Percentiles rank a stretch among this genome's conserved stretches.
phyloP scores from a whole-genome alignment of 306 rosid species.

The Sicyos baderoa region DNA sequence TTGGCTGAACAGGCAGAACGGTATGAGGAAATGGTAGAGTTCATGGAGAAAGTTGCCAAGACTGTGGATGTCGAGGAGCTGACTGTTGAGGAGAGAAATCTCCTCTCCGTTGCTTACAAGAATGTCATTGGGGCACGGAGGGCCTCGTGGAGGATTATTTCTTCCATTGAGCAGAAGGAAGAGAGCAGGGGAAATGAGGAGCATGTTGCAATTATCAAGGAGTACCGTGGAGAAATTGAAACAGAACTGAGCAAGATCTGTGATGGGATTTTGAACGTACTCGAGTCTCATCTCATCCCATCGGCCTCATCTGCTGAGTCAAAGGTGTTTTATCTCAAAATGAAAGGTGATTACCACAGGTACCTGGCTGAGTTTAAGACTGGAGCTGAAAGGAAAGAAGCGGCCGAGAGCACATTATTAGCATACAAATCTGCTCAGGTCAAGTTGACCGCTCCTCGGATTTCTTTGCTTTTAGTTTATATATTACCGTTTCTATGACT shows the following conservation, averaged over 20 bases:
- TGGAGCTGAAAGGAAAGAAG: constrained; percentile 77
- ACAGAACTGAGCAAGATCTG: constrained; percentile 88
- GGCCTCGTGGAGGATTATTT: constrained; percentile 95
- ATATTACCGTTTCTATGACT: background rate
- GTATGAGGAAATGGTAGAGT: constrained; percentile 95
- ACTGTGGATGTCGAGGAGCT: constrained; percentile 73
- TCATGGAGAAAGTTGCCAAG: constrained; percentile 91
- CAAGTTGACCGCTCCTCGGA: constrained; percentile 2
- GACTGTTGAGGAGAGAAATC: constrained; percentile 81
- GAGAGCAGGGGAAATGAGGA: constrained; percentile 90
- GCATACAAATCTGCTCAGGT: constrained; percentile 98
- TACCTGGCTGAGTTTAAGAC: constrained; percentile 90
- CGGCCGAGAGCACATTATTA: constrained; percentile 84
- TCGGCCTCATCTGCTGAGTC: constrained; percentile 71
- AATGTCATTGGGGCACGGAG: constrained; percentile 93
- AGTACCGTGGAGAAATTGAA: constrained; percentile 75
- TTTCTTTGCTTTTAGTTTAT: background rate
- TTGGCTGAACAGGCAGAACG: constrained; percentile 88
- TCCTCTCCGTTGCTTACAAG: constrained; percentile 90
- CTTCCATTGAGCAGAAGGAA: constrained; percentile 97
- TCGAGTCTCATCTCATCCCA: constrained; percentile 80
- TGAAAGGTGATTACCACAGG: constrained; percentile 96
- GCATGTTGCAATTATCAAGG: constrained; percentile 64
- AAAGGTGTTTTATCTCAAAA: constrained; percentile 81
- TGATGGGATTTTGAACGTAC: constrained; percentile 76